These are phyloP conservation scores for Cajanus cajan DNA, from an alignment of 306 rosid species.

Conservation along the genomic window DNA sequence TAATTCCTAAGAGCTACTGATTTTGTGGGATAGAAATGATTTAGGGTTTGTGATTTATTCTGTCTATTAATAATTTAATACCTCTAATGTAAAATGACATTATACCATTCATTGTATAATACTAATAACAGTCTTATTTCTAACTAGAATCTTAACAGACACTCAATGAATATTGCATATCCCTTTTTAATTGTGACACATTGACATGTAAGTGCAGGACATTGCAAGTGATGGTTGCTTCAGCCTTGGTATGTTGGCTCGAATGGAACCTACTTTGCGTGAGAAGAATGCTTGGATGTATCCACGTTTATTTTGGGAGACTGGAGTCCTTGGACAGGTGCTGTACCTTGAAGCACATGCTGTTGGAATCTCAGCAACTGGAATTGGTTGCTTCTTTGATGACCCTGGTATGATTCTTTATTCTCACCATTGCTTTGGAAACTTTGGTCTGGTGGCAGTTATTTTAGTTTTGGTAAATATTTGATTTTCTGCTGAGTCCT, in stretches of 20 bases:
- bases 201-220: conserved; percentile 51
- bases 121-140: not conserved
- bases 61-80: not conserved
- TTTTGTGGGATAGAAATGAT: conserved; percentile 1
- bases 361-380: conserved; percentile 87
- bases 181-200: conserved; percentile 5
- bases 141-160: not conserved
- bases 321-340: conserved; percentile 96
- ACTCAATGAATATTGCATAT: not conserved
- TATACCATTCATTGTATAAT: not conserved
- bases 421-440: conserved; percentile 5
- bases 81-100: not conserved
- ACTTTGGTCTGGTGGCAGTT: conserved; percentile 17
- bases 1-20: not conserved
- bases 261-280: conserved; percentile 56
- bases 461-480: not conserved
- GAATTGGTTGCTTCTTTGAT: conserved; percentile 97
- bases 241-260: conserved; percentile 96
- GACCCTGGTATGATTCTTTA: conserved; percentile 65
- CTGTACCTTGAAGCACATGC: conserved; percentile 95
- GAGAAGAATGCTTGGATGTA: conserved; percentile 74
- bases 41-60: not conserved
- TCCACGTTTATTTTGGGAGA: conserved; percentile 98
- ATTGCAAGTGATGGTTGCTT: conserved; percentile 95
- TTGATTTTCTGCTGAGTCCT: not conserved